Evolutionary conservation across 768 basidiomycete species (phyloP).

Genomic region (Xerocomus brunneocitrinus): DNA sequence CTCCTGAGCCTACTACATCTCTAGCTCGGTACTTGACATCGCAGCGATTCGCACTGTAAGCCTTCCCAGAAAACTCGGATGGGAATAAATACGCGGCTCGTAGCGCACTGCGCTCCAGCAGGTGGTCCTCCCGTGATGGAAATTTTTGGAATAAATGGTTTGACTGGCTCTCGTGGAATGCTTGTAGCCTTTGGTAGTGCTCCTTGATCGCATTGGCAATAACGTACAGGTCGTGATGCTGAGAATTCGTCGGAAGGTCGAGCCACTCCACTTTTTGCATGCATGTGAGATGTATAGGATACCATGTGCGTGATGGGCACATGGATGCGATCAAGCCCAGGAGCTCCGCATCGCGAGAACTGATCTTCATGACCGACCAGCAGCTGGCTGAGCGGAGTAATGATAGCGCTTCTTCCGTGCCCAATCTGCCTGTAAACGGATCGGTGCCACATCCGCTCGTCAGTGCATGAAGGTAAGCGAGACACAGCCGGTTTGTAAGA

Average conservation of each 20-base stretch:
- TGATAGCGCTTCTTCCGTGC: slow-evolving; percentile 27
- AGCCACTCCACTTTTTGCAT: slow-evolving; percentile 38
- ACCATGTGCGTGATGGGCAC: slow-evolving; percentile 33
- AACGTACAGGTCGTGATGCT: slow-evolving; percentile 27
- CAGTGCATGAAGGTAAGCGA: slow-evolving; percentile 42
- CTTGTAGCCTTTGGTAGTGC: slow-evolving; percentile 15
- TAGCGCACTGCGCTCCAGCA: slow-evolving; percentile 13
- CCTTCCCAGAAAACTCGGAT: background rate
- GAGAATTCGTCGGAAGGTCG: slow-evolving; percentile 19
- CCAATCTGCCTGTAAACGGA: slow-evolving; percentile 32
- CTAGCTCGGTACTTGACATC: slow-evolving; percentile 11
- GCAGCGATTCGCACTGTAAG: background rate
- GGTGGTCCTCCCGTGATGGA: slow-evolving; percentile 1
- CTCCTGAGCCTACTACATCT: slow-evolving; percentile 2
- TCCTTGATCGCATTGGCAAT: slow-evolving; percentile 25
- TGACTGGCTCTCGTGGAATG: slow-evolving; percentile 3
- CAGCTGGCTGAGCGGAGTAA: slow-evolving; percentile 36
- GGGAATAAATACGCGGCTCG: slow-evolving; percentile 2
- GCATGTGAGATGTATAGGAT: slow-evolving; percentile 32
- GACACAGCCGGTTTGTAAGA: slow-evolving; percentile 31
- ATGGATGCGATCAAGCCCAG: slow-evolving; percentile 32
- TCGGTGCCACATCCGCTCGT: slow-evolving; percentile 38
- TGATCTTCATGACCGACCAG: slow-evolving; percentile 36
- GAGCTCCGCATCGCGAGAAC: slow-evolving; percentile 22
- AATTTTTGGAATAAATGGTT: background rate